Evolutionary conservation across 257 asterid species (phyloP), one percentile per base, ranked within the genome.

Genomic region (Solanum stenotomum): DNA sequence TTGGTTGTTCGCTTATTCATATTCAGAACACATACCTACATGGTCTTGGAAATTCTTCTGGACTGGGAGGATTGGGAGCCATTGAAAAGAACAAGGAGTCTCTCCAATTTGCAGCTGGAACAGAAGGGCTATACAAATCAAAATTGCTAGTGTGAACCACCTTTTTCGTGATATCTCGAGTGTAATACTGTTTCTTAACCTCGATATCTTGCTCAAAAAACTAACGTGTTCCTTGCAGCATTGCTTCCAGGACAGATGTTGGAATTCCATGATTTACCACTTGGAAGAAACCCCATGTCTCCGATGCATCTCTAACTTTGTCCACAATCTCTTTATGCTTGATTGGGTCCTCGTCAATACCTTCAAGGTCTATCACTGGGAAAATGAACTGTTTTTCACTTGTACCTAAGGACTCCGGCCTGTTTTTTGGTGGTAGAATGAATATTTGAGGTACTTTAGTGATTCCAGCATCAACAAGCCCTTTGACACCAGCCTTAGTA

Each of bases 271-370:
- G 98, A 94, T 59, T 93, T 25, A 61, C 56, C 85, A 2, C 92
- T 88, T 94, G 98, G 89, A 96, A 95, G 75, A 94, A 93, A 0
- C 98, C 96, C 89, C 90, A 90, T 1, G 29, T 89, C 92, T 91
- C 93, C 0, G 93, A 90, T 49, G 98, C 98, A 20, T 87, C 65
- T 59, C 89, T 46, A 6, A 95, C 88, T 83, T 87, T 89, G 34
- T 89, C 92, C 37, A 87, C 86, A 4, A 85, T 75, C 14, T 88
- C 87, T 44, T 16, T 77, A 4, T 89, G 91, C 5, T 29, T 76
- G 6, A 25, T 15, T 22, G 83, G 87, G 85, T 90, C 85, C 0
- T 76, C 14, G 0, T 35, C 52, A 67, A 89, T 33, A 29, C 88
- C 91, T 8, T 72, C 91, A 29, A 93, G 92, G 42, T 93, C 93